A percentile compares a stretch with the other conserved stretches of the same genome.
phyloP scores from a whole-genome alignment of 495 filamentous ascomycete species.

The Penicillium verhagenii region DNA sequence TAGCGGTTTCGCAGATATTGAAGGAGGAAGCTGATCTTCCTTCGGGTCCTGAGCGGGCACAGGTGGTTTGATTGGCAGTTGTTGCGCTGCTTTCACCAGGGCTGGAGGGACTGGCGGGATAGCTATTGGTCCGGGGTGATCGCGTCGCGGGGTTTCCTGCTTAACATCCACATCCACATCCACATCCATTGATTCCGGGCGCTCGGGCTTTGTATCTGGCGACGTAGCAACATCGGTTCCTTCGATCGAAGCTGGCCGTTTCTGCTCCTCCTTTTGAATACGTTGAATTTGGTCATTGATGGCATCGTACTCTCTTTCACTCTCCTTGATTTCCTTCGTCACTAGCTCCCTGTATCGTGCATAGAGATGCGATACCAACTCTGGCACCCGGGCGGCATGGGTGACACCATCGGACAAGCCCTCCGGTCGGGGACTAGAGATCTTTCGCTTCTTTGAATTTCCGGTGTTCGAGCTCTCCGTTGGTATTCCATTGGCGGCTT shows the following conservation, averaged over 20 bases:
- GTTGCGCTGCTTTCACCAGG: not conserved
- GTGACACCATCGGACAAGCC: conserved; percentile 60
- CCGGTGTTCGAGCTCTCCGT: conserved; percentile 26
- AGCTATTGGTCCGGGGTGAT: conserved; percentile 7
- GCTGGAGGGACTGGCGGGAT: not conserved
- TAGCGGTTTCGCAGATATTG: conserved; percentile 11
- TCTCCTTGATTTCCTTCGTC: conserved; percentile 66
- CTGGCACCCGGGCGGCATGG: conserved; percentile 64
- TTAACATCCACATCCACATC: conserved; percentile 35
- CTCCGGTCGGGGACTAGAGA: conserved; percentile 58
- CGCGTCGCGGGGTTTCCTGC: conserved; percentile 21
- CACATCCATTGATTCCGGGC: conserved; percentile 37
- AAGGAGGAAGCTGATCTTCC: conserved; percentile 24
- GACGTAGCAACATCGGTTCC: not conserved
- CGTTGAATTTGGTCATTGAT: conserved; percentile 66
- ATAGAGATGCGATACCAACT: conserved; percentile 70
- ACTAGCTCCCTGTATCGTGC: conserved; percentile 66
- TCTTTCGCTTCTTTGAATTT: conserved; percentile 73
- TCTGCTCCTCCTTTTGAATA: conserved; percentile 60
- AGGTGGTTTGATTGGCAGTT: not conserved
- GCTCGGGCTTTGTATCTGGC: conserved; percentile 20
- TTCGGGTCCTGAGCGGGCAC: not conserved
- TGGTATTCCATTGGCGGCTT: conserved; percentile 27
- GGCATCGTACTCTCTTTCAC: conserved; percentile 66
- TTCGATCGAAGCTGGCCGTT: conserved; percentile 25